These are phyloP conservation scores for Hymenoscyphus occultus DNA, from an alignment of 2,329 filamentous ascomycete species.

Conservation along the genomic window DNA sequence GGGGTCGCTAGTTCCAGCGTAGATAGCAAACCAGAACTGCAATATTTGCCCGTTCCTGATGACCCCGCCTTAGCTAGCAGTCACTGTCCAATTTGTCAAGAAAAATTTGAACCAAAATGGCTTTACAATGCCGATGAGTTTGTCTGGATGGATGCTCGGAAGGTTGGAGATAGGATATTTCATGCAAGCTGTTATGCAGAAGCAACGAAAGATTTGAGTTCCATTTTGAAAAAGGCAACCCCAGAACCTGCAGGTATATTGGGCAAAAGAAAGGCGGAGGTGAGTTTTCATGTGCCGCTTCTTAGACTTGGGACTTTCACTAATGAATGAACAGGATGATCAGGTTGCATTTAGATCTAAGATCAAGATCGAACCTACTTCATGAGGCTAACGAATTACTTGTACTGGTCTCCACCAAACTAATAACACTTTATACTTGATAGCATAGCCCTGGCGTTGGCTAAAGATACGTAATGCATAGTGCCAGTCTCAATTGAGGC, in stretches of 20 bases:
- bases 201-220: constrained; percentile 63
- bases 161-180: constrained; percentile 75
- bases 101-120: constrained; percentile 90
- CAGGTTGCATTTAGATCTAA: constrained; percentile 30
- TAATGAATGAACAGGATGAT: constrained; percentile 28
- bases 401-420: not conserved
- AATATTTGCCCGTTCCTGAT: constrained; percentile 81
- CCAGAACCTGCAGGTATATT: constrained; percentile 57
- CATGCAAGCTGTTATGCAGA: constrained; percentile 89
- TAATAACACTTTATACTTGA: not conserved
- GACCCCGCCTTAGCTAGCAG: constrained; percentile 71
- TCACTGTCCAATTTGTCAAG: constrained; percentile 90
- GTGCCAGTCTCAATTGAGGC: not conserved
- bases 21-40: constrained; percentile 50
- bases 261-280: constrained; percentile 74
- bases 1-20: constrained; percentile 40
- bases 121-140: constrained; percentile 92
- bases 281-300: constrained; percentile 26
- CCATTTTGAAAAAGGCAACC: constrained; percentile 47
- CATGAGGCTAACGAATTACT: constrained; percentile 9
- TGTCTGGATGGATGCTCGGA: constrained; percentile 89
- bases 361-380: constrained; percentile 32
- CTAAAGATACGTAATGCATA: not conserved
- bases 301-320: not conserved
- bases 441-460: constrained; percentile 17